Evolutionary conservation across 306 rosid genomes (phyloP), one percentile per base, ranked within the genome.

Genomic region (Vigna nakashimae): DNA sequence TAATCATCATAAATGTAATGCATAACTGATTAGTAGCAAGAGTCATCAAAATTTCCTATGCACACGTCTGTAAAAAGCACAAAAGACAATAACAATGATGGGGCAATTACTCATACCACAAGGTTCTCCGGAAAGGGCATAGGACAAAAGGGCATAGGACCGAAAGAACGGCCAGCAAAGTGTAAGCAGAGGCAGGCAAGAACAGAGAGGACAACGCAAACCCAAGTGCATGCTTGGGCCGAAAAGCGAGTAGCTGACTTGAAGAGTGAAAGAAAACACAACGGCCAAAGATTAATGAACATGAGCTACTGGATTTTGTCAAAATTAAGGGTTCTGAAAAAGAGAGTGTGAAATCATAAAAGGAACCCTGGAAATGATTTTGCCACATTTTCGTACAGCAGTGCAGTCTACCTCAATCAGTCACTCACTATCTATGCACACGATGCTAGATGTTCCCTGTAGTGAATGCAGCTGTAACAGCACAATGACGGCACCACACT

Each of bases 171-270:
- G 22, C 5, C 60, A 4, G 60, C 46, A 16, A 45, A 51, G n/a
- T 71, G 64, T 22, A 32, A 66, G 53, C 40, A 9, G 32, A 52
- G 46, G 80, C 30, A 51, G 14, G 30, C 49, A 20, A 5, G 65
- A 32, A 49, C 63, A 49, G 62, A 57, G 12, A 32, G 46, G 50
- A 57, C 4, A 18, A 53, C 36, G 52, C 5, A 17, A 62, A 76
- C 22, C 13, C 46, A 9, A 42, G 46, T 11, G 50, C 40, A 16
- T 24, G 43, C 8, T 1, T 74, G 26, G 9, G 7, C 48, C 36
- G 7, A 6, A 48, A 45, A 46, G 49, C 11, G 4, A 9, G 43
- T 75, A 62, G 63, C 71, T 17, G 36, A 36, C 60, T 24, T 4
- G 34, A 30, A 48, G 62, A 42, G 70, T 42, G 26, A 66, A 38